Evolutionary conservation across 148 eudicot species (phyloP).

Genomic region (Nepenthes mirabilis): DNA sequence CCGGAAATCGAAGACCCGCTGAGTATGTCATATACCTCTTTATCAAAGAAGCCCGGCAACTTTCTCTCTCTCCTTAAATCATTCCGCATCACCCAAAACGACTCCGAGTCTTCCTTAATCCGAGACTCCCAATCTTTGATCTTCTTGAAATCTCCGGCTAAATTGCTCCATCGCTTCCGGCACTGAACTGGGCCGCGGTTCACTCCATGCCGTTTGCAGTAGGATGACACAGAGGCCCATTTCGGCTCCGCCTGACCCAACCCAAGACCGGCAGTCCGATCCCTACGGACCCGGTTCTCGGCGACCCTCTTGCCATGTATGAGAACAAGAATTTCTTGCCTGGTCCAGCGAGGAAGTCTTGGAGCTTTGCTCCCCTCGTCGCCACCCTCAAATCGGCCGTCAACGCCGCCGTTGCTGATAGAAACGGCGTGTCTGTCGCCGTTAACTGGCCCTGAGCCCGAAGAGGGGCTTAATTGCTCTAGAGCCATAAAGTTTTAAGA

Average conservation of each 20-base stretch:
- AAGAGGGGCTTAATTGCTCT: constrained; percentile 15
- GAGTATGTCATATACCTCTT: constrained; percentile 67
- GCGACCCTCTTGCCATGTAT: constrained; percentile 79
- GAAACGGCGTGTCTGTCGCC: constrained; percentile 6
- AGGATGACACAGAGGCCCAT: constrained; percentile 75
- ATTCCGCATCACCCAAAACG: constrained; percentile 86
- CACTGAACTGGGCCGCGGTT: constrained; percentile 91
- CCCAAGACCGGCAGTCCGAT: constrained; percentile 19
- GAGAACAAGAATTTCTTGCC: constrained; percentile 67
- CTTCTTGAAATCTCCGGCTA: constrained; percentile 85
- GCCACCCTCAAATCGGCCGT: background rate
- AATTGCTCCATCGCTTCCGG: constrained; percentile 84
- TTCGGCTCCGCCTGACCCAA: constrained; percentile 50
- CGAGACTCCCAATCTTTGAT: constrained; percentile 75
- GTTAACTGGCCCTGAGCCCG: constrained; percentile 5
- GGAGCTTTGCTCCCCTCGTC: constrained; percentile 31
- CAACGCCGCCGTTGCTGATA: background rate
- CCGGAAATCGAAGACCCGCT: constrained; percentile 9
- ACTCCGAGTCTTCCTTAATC: constrained; percentile 30
- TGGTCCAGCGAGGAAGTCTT: constrained; percentile 73
- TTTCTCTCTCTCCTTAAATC: constrained; percentile 72
- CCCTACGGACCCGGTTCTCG: constrained; percentile 56
- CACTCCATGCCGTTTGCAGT: constrained; percentile 73
- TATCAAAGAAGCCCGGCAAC: constrained; percentile 81
- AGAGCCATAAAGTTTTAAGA: constrained; percentile 10